Conservation (phyloP, 805 yeast species). For the Yamadazyma endophytica region DNA sequence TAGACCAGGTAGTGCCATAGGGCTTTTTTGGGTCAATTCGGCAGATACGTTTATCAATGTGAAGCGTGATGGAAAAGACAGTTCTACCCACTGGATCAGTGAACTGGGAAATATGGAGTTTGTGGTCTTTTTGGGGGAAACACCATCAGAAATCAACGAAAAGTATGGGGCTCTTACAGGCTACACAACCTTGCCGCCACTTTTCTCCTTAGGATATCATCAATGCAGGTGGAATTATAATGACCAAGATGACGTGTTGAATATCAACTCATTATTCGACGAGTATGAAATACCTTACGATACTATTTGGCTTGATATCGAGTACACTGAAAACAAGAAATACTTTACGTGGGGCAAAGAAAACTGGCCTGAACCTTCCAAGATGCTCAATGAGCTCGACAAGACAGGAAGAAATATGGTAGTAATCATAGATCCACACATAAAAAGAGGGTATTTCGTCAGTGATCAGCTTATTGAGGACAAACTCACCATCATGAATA, state of each 20-base stretch:
- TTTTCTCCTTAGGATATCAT: slow-evolving; percentile 84
- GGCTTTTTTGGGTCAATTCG: slow-evolving; percentile 86
- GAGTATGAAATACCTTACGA: slow-evolving; percentile 76
- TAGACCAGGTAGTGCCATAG: slow-evolving; percentile 55
- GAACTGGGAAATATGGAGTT: slow-evolving; percentile 84
- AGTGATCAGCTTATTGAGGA: slow-evolving; percentile 48
- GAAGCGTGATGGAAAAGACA: slow-evolving; percentile 25
- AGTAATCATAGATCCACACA: slow-evolving; percentile 87
- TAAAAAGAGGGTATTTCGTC: slow-evolving; percentile 66
- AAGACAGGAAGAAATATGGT: slow-evolving; percentile 77
- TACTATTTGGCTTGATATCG: slow-evolving; percentile 91
- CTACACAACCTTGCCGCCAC: slow-evolving; percentile 63
- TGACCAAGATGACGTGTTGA: slow-evolving; percentile 80
- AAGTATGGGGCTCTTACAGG: slow-evolving; percentile 75
- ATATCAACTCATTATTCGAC: slow-evolving; percentile 68
- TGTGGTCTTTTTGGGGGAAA: slow-evolving; percentile 57
- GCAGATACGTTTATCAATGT: slow-evolving; percentile 92
- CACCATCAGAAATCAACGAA: slow-evolving; percentile 51
- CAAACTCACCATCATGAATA: slow-evolving; percentile 43
- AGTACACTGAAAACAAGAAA: slow-evolving; percentile 80
- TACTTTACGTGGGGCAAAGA: slow-evolving; percentile 88
- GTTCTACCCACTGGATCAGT: slow-evolving; percentile 82
- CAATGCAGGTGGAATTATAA: slow-evolving; percentile 98
- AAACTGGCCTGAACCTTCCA: slow-evolving; percentile 68
- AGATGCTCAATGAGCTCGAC: slow-evolving; percentile 62